Evolutionary conservation across 257 asterid genomes (phyloP).

Genomic region (Capsicum baccatum): DNA sequence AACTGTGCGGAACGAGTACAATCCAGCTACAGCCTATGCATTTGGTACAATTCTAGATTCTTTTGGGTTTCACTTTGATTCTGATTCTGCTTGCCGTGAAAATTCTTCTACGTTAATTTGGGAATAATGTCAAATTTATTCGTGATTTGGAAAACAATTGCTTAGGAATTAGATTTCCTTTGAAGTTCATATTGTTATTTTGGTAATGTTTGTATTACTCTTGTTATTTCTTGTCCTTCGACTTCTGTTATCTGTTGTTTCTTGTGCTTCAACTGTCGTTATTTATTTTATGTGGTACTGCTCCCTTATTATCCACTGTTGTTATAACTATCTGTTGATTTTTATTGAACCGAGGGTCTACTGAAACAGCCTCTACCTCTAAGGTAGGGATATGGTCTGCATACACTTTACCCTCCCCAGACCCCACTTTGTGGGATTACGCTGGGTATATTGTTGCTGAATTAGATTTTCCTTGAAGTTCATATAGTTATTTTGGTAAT

Average conservation of each 20-base stretch:
- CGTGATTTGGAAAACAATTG: slow-evolving; percentile 1
- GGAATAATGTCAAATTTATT: not conserved
- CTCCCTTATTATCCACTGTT: too few relatives aligned
- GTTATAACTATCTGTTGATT: too few relatives aligned
- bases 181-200: slow-evolving; percentile 16
- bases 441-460: too few relatives aligned
- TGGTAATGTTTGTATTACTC: not conserved
- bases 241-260: too few relatives aligned
- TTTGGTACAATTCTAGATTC: slow-evolving; percentile 61
- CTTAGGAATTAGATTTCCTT: not conserved
- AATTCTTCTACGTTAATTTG: not conserved
- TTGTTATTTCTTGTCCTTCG: too few relatives aligned
- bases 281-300: too few relatives aligned
- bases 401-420: too few relatives aligned
- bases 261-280: too few relatives aligned
- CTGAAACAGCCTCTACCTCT: too few relatives aligned
- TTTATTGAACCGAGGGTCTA: too few relatives aligned
- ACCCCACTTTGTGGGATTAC: too few relatives aligned
- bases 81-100: not conserved
- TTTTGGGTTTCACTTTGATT: not conserved
- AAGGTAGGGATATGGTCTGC: too few relatives aligned
- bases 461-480: not conserved
- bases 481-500: slow-evolving; percentile 25
- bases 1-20: slow-evolving; percentile 84
- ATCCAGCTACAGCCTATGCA: slow-evolving; percentile 89